These are phyloP conservation scores for Gynochthodes officinalis DNA, from an alignment of 257 asterid species.

Conservation along the genomic window DNA sequence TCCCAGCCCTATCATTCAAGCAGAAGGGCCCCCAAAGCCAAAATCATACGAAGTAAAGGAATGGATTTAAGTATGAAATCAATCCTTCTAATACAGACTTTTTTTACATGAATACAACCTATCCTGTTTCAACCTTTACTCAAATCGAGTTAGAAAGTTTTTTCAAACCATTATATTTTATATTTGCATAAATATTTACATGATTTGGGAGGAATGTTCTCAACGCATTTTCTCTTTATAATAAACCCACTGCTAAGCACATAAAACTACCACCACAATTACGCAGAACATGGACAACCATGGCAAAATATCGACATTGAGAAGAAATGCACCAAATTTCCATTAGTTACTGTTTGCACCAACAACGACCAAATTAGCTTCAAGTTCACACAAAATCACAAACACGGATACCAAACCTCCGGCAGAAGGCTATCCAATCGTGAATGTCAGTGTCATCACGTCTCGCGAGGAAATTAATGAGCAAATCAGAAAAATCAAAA, in stretches of 20 bases:
- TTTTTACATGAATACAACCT: background rate
- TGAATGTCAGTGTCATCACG: background rate
- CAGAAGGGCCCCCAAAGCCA: background rate
- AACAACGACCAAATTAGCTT: slow-evolving; percentile 2
- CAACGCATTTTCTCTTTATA: no score
- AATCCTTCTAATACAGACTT: background rate
- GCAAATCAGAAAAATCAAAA: slow-evolving; percentile 1
- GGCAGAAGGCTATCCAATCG: background rate
- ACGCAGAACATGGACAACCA: background rate
- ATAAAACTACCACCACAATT: no score
- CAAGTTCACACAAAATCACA: background rate
- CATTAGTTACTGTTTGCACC: background rate
- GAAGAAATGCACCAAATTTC: background rate
- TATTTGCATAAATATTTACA: no score
- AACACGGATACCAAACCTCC: background rate
- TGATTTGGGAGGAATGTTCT: no score
- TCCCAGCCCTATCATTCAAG: background rate
- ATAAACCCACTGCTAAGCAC: no score
- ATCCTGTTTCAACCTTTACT: background rate
- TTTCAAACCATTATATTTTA: no score
- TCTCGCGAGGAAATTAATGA: background rate
- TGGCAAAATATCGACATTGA: background rate
- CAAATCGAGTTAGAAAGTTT: background rate
- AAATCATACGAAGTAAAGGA: background rate
- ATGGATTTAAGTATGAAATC: background rate